A percentile compares a stretch with the other conserved stretches of the same genome.
phyloP scores from a whole-genome alignment of 1,139 yeast genomes.

The Petasospora fabianii region DNA sequence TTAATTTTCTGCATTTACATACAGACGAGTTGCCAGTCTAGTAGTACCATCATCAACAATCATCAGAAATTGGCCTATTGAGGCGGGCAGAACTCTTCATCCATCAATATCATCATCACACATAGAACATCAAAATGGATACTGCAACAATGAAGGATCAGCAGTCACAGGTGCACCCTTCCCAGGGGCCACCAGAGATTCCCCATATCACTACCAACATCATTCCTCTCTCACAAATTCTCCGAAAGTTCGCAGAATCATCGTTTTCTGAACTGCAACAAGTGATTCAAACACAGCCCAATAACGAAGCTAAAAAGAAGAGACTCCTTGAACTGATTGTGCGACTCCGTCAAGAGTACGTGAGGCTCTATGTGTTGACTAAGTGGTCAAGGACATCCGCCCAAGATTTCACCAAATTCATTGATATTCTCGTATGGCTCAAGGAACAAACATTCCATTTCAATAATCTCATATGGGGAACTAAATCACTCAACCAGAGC shows the following conservation, averaged over 20 bases:
- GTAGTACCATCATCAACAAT: too few relatives aligned
- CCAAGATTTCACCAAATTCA: slow-evolving; percentile 65
- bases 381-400: slow-evolving; percentile 78
- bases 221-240: slow-evolving; percentile 55
- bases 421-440: slow-evolving; percentile 85
- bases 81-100: too few relatives aligned
- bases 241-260: slow-evolving; percentile 58
- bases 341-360: slow-evolving; percentile 71
- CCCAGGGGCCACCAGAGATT: slow-evolving; percentile 30
- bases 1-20: too few relatives aligned
- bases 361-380: slow-evolving; percentile 76
- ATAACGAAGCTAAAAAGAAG: slow-evolving; percentile 64
- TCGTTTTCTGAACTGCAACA: slow-evolving; percentile 63
- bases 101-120: too few relatives aligned
- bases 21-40: too few relatives aligned
- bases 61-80: too few relatives aligned
- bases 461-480: slow-evolving; percentile 59
- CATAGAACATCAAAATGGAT: too few relatives aligned
- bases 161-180: slow-evolving; percentile 1
- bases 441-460: slow-evolving; percentile 74
- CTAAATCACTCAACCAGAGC: slow-evolving; percentile 55
- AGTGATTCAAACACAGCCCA: slow-evolving; percentile 53
- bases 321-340: slow-evolving; percentile 66
- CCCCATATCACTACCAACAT: slow-evolving; percentile 79
- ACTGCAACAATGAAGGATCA: slow-evolving; percentile 7